Evolutionary conservation across 2,329 filamentous ascomycete genomes (phyloP), one percentile per base, ranked within the genome.

Genomic region (Aplosporella prunicola): DNA sequence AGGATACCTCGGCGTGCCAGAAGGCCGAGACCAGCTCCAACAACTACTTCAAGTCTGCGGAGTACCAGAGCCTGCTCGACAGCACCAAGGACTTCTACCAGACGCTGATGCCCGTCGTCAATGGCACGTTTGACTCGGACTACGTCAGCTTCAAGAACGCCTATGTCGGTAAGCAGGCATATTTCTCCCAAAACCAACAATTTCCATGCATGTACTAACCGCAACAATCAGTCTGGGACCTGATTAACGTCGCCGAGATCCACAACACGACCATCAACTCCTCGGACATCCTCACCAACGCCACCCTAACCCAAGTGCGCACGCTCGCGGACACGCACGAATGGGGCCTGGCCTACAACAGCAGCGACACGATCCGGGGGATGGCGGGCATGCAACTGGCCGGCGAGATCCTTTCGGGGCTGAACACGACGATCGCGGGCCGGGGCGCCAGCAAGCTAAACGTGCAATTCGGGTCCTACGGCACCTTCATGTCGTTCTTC

Each of bases 271-370:
- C 63, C 44, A 81, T 85, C 50, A 68, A 73, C 26, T 51, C 53
- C 17, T 70, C 71, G 3, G 53, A 63, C 16, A 55, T 74, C 35
- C 66, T 83, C 30, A 70, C 88, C 43, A 80, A 76, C 31, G 49
- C 64, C 24, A 71, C 72, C 17, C 66, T 85, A 39, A 55, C 64
- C 48, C 74, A 82, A 54, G 72, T 91, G 40, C 71, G 73, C 48
- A 71, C 72, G n/a, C 75, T 91, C 20, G 87, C 88, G 48, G 78
- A 88, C 55, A 64, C 67, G 41, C 83, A 91, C 58, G 82, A 95
- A 59, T 93, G 74, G 68, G 80, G 79, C 51, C 76, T 91, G 10
- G 84, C 84, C 36, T 93, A 81, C 73, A 89, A 93, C 63, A 61
- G 66, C 45, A 64, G 71, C 29, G 62, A 63, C 56, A 29, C 58